phyloP scores from a whole-genome alignment of 2,329 filamentous ascomycete species.

The Sclerotiophoma versabilis region DNA sequence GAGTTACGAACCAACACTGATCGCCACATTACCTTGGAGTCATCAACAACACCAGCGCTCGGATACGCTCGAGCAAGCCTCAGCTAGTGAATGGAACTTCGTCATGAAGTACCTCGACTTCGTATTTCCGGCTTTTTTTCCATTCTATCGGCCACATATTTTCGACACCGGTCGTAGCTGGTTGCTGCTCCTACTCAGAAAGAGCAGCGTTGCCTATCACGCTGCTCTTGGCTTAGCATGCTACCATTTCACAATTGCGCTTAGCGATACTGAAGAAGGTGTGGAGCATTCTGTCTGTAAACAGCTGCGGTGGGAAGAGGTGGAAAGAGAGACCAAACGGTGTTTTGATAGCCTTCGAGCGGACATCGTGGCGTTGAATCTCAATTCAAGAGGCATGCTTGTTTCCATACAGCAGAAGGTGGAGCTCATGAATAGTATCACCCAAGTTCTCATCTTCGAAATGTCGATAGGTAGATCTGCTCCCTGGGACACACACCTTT shows the following conservation, averaged over 20 bases:
- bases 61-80: slow-evolving; percentile 8
- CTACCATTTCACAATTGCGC: slow-evolving; percentile 24
- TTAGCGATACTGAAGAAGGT: slow-evolving; percentile 16
- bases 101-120: slow-evolving; percentile 27
- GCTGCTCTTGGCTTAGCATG: slow-evolving; percentile 18
- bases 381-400: background rate
- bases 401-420: slow-evolving; percentile 8
- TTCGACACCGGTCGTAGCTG: slow-evolving; percentile 26
- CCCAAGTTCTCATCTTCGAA: slow-evolving; percentile 25
- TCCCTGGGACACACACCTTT: slow-evolving; percentile 19
- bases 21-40: slow-evolving; percentile 9
- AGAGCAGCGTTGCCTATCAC: slow-evolving; percentile 22
- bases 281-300: slow-evolving; percentile 19
- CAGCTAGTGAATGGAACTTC: slow-evolving; percentile 20
- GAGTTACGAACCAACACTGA: background rate
- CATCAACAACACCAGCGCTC: slow-evolving; percentile 8
- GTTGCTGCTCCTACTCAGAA: slow-evolving; percentile 20
- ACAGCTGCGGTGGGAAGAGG: slow-evolving; percentile 16
- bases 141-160: slow-evolving; percentile 18
- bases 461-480: slow-evolving; percentile 17
- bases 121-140: slow-evolving; percentile 22
- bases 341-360: slow-evolving; percentile 20
- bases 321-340: slow-evolving; percentile 18
- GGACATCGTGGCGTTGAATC: slow-evolving; percentile 11
- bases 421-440: slow-evolving; percentile 18